These are phyloP conservation scores for Aurifilum marmelostoma DNA, from an alignment of 2,329 filamentous ascomycete species.

Conservation along the genomic window DNA sequence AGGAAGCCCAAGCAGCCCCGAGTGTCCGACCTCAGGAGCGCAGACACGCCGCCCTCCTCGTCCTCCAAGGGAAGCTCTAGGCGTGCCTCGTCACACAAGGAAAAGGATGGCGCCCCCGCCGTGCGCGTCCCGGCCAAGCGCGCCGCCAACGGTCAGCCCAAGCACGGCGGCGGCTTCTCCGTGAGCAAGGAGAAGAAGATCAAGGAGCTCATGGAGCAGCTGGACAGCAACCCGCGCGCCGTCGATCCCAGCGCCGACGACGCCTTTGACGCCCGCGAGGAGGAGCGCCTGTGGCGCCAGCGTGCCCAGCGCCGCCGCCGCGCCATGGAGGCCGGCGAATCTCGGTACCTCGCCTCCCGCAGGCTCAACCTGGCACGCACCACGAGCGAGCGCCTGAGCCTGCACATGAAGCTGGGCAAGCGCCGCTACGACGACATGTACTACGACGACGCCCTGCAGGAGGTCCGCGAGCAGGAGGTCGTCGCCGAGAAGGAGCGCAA, in stretches of 20 bases:
- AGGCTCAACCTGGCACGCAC: conserved; percentile 61
- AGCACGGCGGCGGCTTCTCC: conserved; percentile 49
- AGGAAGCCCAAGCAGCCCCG: conserved; percentile 51
- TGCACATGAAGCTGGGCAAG: conserved; percentile 72
- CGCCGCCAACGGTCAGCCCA: conserved; percentile 61
- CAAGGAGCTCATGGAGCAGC: conserved; percentile 61
- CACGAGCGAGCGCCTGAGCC: conserved; percentile 65
- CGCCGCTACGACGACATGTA: conserved; percentile 76
- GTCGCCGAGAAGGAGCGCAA: conserved; percentile 97
- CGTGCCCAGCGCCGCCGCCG: conserved; percentile 68
- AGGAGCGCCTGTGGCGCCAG: conserved; percentile 55
- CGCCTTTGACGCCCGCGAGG: conserved; percentile 47
- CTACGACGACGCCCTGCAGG: conserved; percentile 78
- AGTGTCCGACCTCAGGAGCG: conserved; percentile 54
- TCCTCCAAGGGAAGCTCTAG: conserved; percentile 51
- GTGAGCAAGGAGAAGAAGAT: conserved; percentile 70
- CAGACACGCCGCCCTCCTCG: conserved; percentile 48
- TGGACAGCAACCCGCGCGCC: conserved; percentile 47
- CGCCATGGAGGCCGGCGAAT: conserved; percentile 67
- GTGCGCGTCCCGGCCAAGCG: conserved; percentile 58
- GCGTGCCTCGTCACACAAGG: conserved; percentile 50
- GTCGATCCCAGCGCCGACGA: conserved; percentile 48
- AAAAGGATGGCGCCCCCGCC: conserved; percentile 45
- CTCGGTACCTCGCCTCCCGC: conserved; percentile 64
- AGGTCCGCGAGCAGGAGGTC: conserved; percentile 88